Conservation (phyloP, 2,329 filamentous ascomycete species). For the Ceratocystis albifundus region DNA sequence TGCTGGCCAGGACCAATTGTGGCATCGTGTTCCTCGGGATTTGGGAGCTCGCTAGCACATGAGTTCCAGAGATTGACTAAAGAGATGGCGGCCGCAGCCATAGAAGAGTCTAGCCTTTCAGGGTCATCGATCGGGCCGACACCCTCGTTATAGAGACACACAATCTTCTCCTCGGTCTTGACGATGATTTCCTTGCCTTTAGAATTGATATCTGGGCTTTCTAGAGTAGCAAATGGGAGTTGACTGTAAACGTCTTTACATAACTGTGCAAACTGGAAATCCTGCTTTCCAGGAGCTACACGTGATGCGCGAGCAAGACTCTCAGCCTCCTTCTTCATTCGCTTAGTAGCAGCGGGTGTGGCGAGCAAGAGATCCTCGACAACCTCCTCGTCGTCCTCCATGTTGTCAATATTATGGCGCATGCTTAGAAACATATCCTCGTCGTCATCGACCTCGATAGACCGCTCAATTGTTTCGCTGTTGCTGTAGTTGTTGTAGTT, state of each 20-base stretch:
- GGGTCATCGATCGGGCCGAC: slow-evolving; percentile 45
- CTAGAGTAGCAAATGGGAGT: slow-evolving; percentile 50
- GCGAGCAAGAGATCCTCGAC: slow-evolving; percentile 34
- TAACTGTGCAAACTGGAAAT: slow-evolving; percentile 56
- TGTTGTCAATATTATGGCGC: slow-evolving; percentile 36
- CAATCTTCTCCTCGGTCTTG: slow-evolving; percentile 60
- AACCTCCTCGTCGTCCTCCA: slow-evolving; percentile 28
- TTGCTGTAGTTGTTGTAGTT: slow-evolving; percentile 16
- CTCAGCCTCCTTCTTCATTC: slow-evolving; percentile 45
- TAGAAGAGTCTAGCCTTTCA: slow-evolving; percentile 44
- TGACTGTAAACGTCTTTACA: slow-evolving; percentile 55
- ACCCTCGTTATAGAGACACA: slow-evolving; percentile 51
- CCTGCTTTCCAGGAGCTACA: slow-evolving; percentile 36
- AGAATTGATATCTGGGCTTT: slow-evolving; percentile 60
- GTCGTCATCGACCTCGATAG: slow-evolving; percentile 32
- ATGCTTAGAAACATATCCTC: slow-evolving; percentile 42
- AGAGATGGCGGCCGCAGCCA: slow-evolving; percentile 42
- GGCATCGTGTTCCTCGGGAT: slow-evolving; percentile 42
- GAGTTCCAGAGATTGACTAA: slow-evolving; percentile 47
- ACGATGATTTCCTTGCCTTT: slow-evolving; percentile 67
- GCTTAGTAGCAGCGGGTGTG: slow-evolving; percentile 44
- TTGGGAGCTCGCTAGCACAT: slow-evolving; percentile 39
- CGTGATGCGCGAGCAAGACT: slow-evolving; percentile 41
- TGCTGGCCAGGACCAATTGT: slow-evolving; percentile 55
- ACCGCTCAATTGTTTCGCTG: slow-evolving; percentile 25